Base-by-base conservation (phyloP, 345 rosid species). In the Raphanus sativus region DNA sequence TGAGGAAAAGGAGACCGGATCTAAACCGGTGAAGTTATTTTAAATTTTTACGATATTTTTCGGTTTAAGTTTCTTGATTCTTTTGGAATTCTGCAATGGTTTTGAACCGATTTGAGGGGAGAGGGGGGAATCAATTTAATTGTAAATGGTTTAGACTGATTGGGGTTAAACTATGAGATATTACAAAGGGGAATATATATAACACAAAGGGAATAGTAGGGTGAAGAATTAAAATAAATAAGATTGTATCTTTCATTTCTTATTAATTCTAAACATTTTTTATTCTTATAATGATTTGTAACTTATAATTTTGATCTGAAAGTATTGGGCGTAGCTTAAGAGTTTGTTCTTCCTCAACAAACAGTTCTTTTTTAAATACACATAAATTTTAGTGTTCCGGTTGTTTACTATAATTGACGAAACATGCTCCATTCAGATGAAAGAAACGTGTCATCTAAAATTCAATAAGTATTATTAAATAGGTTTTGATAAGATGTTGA, bases 1-100 rank as follows among this genome's bases (percentile, higher is more conserved):
- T 21, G 15, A 15, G 5, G 11, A 45, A 2, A 28, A 28, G 3
- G 56, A 5, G 67, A 28, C 11, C 8, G 8, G 67, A 64, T 17
- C 21, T 62, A 62, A 62, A 74, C 78, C 78, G 82, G 78, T 73
- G 5, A 79, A 79, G 75, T 74, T 42, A 74, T 69, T 76, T 75
- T 81, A 56, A 65, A 36, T 52, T 59, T 64, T 81, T 76, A 59
- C 59, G 3, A 7, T 56, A 52, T 34, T 63, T 58, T 75, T 72
- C 77, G 62, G 70, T 65, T 84, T 80, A 62, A 48, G 78, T 84
- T 79, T 82, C n/a, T 74, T 83, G 70, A 81, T 84, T 80, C 82
- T 80, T 62, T 75, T 63, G 61, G 62, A 13, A 62, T 68, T 69
- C 38, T 67, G 69, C 7, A 52, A 62, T 67, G 54, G 75, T 79